Percentiles rank a stretch among this genome's conserved stretches.
Conservation (phyloP, 352 stramenopile species). For the Globisporangium uncinulatum region DNA sequence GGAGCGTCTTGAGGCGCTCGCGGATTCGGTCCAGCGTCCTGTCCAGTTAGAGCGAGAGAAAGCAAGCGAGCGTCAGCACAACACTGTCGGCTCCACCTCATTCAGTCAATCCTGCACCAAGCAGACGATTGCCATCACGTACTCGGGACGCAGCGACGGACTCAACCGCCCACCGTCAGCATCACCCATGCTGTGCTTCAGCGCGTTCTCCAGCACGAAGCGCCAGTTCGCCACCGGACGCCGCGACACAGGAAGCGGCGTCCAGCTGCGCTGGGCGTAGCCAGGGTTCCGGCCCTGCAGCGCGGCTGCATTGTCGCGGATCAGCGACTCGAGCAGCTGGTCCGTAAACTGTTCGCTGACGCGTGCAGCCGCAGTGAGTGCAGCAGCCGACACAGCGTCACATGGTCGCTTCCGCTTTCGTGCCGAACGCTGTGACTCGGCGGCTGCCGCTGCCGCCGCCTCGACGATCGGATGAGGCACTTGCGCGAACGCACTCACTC, state of each 20-base stretch:
- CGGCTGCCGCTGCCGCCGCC: slow-evolving; percentile 23
- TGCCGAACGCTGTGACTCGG: slow-evolving; percentile 3
- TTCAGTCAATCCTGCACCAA: too few species aligned
- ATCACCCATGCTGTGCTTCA: slow-evolving; percentile 5
- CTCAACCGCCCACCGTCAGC: slow-evolving; percentile 12
- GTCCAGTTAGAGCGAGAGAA: neutral
- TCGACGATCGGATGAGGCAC: slow-evolving; percentile 34
- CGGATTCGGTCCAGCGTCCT: slow-evolving; percentile 62
- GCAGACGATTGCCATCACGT: slow-evolving; percentile 10
- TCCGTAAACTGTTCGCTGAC: slow-evolving; percentile 33
- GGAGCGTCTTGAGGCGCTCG: slow-evolving; percentile 47
- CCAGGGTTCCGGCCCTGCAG: slow-evolving; percentile 32
- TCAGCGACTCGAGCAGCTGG: slow-evolving; percentile 34
- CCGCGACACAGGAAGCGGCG: slow-evolving; percentile 42
- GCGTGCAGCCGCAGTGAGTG: slow-evolving; percentile 26
- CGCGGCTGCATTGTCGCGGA: slow-evolving; percentile 35
- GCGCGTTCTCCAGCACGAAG: slow-evolving; percentile 55
- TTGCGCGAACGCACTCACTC: slow-evolving; percentile 31
- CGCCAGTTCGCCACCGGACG: slow-evolving; percentile 68
- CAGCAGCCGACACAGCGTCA: slow-evolving; percentile 10
- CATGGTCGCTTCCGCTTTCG: slow-evolving; percentile 36
- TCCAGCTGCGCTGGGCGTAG: slow-evolving; percentile 46
- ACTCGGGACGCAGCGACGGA: slow-evolving; percentile 30
- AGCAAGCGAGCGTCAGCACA: neutral
- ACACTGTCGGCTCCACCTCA: neutral